These are phyloP conservation scores for Articulospora tetracladia DNA, from an alignment of 495 filamentous ascomycete species.

Conservation along the genomic window DNA sequence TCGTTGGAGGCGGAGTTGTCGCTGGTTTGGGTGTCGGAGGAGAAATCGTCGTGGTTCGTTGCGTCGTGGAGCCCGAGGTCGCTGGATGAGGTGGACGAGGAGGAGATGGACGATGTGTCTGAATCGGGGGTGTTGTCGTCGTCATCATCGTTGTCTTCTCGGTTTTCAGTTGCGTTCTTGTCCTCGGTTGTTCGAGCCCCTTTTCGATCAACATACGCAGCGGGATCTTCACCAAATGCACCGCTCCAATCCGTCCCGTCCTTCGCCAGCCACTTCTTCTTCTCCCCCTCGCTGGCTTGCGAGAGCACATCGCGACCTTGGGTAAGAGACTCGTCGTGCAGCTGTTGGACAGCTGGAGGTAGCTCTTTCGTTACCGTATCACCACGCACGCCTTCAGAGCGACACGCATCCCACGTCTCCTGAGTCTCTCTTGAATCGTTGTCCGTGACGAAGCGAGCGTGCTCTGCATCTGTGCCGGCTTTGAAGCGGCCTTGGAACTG, in stretches of 20 bases:
- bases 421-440: conserved; percentile 89
- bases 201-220: conserved; percentile 16
- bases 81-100: conserved; percentile 30
- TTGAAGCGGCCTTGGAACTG: conserved; percentile 78
- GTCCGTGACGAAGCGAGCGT: conserved; percentile 76
- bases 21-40: neutral
- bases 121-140: conserved; percentile 28
- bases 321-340: conserved; percentile 77
- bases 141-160: conserved; percentile 38
- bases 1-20: neutral
- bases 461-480: conserved; percentile 85
- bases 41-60: conserved; percentile 12
- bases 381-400: conserved; percentile 74
- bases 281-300: conserved; percentile 62
- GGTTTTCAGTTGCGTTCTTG: conserved; percentile 38
- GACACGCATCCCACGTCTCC: conserved; percentile 90
- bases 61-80: conserved; percentile 46
- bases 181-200: conserved; percentile 31
- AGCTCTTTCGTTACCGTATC: conserved; percentile 64
- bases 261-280: conserved; percentile 70
- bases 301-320: conserved; percentile 77
- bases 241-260: conserved; percentile 85
- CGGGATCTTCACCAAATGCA: conserved; percentile 70
- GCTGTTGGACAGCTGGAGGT: conserved; percentile 57
- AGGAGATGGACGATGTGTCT: conserved; percentile 26